These are phyloP conservation scores for Pezicula radicicola DNA, from an alignment of 2,329 filamentous ascomycete species.

Conservation along the genomic window DNA sequence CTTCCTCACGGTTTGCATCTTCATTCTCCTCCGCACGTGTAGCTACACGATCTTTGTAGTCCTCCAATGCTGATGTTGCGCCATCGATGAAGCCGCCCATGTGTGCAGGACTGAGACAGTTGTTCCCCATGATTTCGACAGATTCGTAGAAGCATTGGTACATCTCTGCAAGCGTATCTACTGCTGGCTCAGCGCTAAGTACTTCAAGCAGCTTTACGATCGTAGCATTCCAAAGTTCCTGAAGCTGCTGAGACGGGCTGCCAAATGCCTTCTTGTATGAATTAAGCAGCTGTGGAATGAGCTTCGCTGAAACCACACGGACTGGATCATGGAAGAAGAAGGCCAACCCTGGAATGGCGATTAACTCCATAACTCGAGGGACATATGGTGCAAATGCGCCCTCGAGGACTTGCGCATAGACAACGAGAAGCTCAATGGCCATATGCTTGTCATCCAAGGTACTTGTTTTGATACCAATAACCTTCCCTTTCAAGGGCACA, in stretches of 20 bases:
- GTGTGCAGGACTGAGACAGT: slow-evolving; percentile 73
- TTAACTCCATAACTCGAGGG: slow-evolving; percentile 91
- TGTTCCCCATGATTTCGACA: slow-evolving; percentile 86
- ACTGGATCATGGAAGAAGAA: slow-evolving; percentile 99
- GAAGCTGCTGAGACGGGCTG: slow-evolving; percentile 72
- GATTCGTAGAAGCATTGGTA: slow-evolving; percentile 99
- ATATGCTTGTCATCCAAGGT: slow-evolving; percentile 98
- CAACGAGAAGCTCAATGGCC: slow-evolving; percentile 96
- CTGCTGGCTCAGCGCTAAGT: slow-evolving; percentile 86
- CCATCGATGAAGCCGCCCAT: slow-evolving; percentile 87
- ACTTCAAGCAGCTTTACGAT: slow-evolving; percentile 92
- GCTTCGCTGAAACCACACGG: slow-evolving; percentile 88
- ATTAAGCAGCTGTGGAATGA: slow-evolving; percentile 88
- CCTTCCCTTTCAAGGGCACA: slow-evolving; percentile 93
- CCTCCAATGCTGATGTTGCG: slow-evolving; percentile 80
- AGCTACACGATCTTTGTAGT: slow-evolving; percentile 86
- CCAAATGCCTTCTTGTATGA: slow-evolving; percentile 93
- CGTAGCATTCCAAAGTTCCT: slow-evolving; percentile 79
- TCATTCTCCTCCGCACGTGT: slow-evolving; percentile 80
- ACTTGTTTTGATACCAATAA: slow-evolving; percentile 97
- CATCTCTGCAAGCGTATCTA: slow-evolving; percentile 97
- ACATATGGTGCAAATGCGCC: slow-evolving; percentile 90
- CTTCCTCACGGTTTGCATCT: slow-evolving; percentile 73
- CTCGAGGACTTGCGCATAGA: slow-evolving; percentile 96
- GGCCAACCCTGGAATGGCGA: slow-evolving; percentile 86